A percentile compares a stretch with the other conserved stretches of the same genome.
Conservation (phyloP, 2,329 filamentous ascomycete genomes). For the Xenoacremonium recifei region DNA sequence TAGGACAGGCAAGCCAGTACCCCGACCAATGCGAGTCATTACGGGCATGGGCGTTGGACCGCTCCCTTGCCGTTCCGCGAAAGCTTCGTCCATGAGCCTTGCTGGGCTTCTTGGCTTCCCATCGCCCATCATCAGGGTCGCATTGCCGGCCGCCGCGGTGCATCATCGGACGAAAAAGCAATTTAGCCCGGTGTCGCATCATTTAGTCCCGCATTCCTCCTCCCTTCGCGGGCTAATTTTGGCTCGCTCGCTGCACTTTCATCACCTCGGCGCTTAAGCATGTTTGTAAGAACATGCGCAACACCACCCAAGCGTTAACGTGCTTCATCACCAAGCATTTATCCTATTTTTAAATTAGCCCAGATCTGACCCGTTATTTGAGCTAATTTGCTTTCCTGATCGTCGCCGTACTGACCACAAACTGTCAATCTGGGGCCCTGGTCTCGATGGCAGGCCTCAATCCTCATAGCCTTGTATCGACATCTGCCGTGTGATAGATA, state of each 20-base stretch:
- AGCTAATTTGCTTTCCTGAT: slow-evolving; percentile 18
- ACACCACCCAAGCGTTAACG: slow-evolving; percentile 24
- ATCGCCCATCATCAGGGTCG: no score
- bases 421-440: slow-evolving; percentile 12
- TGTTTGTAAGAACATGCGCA: slow-evolving; percentile 16
- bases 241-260: slow-evolving; percentile 4
- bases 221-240: slow-evolving; percentile 27
- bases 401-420: slow-evolving; percentile 11
- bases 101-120: no score
- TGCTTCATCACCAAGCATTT: slow-evolving; percentile 16
- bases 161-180: no score
- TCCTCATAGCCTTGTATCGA: slow-evolving; percentile 4
- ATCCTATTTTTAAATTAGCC: slow-evolving; percentile 38
- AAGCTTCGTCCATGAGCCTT: no score
- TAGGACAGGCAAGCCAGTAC: neutral
- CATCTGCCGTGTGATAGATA: slow-evolving; percentile 7
- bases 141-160: no score
- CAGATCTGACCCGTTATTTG: slow-evolving; percentile 13
- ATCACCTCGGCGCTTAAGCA: slow-evolving; percentile 21
- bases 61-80: no score
- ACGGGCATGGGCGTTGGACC: no score
- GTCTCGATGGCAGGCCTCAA: slow-evolving; percentile 27
- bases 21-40: slow-evolving; percentile 29
- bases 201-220: neutral
- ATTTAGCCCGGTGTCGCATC: no score